A percentile compares a stretch with the other conserved stretches of the same genome.
Evolutionary conservation across 805 yeast species (phyloP).

Genomic region (Saccharomycopsis babjevae): DNA sequence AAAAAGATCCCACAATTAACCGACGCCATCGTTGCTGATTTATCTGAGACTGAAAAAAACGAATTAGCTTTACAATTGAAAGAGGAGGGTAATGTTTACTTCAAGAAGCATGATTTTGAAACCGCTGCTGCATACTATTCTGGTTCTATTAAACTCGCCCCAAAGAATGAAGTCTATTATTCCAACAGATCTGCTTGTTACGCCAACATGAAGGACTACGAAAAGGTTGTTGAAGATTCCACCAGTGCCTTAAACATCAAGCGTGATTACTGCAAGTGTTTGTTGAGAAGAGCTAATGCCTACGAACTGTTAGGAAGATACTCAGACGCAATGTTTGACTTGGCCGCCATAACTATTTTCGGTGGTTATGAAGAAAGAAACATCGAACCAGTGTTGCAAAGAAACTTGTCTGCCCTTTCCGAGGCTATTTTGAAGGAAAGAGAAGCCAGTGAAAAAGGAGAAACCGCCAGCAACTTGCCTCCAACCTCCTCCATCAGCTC

Average conservation of each 20-base stretch:
- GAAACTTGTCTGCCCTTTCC: slow-evolving; percentile 77
- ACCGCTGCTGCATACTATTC: slow-evolving; percentile 75
- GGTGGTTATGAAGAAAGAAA: slow-evolving; percentile 76
- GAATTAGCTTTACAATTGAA: slow-evolving; percentile 67
- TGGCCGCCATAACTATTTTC: slow-evolving; percentile 77
- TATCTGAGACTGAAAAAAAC: slow-evolving; percentile 45
- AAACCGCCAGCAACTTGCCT: slow-evolving; percentile 37
- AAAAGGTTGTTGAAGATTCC: slow-evolving; percentile 81
- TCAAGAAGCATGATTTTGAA: slow-evolving; percentile 57
- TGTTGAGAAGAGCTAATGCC: slow-evolving; percentile 87
- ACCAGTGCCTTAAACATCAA: slow-evolving; percentile 75
- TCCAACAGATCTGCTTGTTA: slow-evolving; percentile 96
- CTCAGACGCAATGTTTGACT: slow-evolving; percentile 82
- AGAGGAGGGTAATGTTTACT: slow-evolving; percentile 78
- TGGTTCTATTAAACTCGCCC: slow-evolving; percentile 61
- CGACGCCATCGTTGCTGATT: slow-evolving; percentile 33
- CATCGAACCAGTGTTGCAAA: slow-evolving; percentile 73
- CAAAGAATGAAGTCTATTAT: slow-evolving; percentile 74
- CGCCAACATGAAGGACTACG: slow-evolving; percentile 68
- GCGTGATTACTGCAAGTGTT: slow-evolving; percentile 86
- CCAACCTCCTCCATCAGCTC: slow-evolving; percentile 77
- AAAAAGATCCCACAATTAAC: slow-evolving; percentile 52
- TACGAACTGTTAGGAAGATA: slow-evolving; percentile 71
- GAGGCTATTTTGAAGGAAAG: slow-evolving; percentile 51
- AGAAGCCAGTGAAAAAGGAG: slow-evolving; percentile 32